These are phyloP conservation scores for Monosporozyma solicola DNA, from an alignment of 805 yeast genomes.

Conservation along the genomic window DNA sequence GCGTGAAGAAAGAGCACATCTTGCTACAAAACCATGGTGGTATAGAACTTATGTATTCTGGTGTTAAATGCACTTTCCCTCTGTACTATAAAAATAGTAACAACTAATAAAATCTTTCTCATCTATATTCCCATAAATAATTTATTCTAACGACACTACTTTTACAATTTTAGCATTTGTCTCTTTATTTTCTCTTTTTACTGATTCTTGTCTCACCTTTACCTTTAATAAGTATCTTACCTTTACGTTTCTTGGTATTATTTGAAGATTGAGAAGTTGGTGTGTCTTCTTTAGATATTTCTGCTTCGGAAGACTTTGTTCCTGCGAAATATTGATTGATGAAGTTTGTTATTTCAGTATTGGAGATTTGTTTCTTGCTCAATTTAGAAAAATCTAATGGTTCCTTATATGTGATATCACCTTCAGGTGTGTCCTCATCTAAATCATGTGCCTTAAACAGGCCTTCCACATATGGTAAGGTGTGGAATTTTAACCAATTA, in stretches of 20 bases:
- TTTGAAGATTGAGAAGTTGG: neutral
- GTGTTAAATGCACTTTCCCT: constrained; percentile 32
- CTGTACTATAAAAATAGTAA: neutral
- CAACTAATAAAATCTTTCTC: neutral
- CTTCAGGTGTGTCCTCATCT: constrained; percentile 43
- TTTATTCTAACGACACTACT: neutral
- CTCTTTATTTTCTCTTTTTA: constrained; percentile 7
- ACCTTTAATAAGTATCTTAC: constrained; percentile 42
- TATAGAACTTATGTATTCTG: constrained; percentile 37
- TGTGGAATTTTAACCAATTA: constrained; percentile 79
- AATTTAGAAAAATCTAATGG: constrained; percentile 9
- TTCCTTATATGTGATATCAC: constrained; percentile 42
- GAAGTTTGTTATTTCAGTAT: neutral
- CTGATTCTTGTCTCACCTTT: constrained; percentile 60
- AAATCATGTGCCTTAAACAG: constrained; percentile 34
- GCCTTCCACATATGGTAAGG: constrained; percentile 51
- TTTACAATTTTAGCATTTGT: neutral
- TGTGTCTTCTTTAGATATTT: neutral
- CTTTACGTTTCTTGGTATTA: constrained; percentile 34
- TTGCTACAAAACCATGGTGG: constrained; percentile 39
- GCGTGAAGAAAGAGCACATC: constrained; percentile 40
- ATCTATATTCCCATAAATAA: neutral
- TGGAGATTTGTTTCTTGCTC: neutral
- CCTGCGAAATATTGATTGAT: constrained; percentile 1
- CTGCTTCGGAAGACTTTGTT: neutral